These are phyloP conservation scores for Phellopilus nigrolimitatus DNA, from an alignment of 1,284 basidiomycete species.

Conservation along the genomic window DNA sequence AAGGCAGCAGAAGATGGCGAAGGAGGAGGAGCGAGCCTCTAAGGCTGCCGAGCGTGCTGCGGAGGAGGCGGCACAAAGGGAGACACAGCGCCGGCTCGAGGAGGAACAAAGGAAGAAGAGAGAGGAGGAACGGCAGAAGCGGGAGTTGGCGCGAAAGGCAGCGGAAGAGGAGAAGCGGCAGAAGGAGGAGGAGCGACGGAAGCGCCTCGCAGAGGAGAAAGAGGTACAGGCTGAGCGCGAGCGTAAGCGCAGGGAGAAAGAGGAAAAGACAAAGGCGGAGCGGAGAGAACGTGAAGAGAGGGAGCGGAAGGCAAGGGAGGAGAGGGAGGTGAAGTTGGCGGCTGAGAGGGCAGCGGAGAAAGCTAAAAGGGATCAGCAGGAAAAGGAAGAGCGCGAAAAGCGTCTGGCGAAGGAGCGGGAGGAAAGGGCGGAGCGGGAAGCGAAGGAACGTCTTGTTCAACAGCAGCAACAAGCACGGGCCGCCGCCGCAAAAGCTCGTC, in stretches of 20 bases:
- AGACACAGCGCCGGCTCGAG: slow-evolving; percentile 59
- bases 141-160: slow-evolving; percentile 70
- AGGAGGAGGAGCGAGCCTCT: slow-evolving; percentile 83
- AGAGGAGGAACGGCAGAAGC: slow-evolving; percentile 67
- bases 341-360: slow-evolving; percentile 46
- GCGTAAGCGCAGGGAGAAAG: slow-evolving; percentile 54
- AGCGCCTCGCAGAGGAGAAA: slow-evolving; percentile 66
- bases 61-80: slow-evolving; percentile 70
- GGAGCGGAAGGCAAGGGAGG: slow-evolving; percentile 53
- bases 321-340: slow-evolving; percentile 47
- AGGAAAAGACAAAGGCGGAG: slow-evolving; percentile 61
- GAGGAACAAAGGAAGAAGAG: slow-evolving; percentile 63
- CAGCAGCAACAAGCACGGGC: slow-evolving; percentile 32
- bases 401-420: slow-evolving; percentile 56
- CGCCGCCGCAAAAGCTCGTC: slow-evolving; percentile 36
- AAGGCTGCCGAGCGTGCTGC: slow-evolving; percentile 79
- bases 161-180: slow-evolving; percentile 75
- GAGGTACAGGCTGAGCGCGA: slow-evolving; percentile 63
- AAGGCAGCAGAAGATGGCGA: slow-evolving; percentile 87
- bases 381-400: slow-evolving; percentile 60
- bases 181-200: slow-evolving; percentile 75
- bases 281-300: slow-evolving; percentile 61
- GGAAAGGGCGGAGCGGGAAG: slow-evolving; percentile 46
- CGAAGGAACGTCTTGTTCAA: slow-evolving; percentile 40
- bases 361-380: slow-evolving; percentile 44